Base-by-base conservation (phyloP, 2,329 filamentous ascomycete genomes). In the Alternaria tenuissima region DNA sequence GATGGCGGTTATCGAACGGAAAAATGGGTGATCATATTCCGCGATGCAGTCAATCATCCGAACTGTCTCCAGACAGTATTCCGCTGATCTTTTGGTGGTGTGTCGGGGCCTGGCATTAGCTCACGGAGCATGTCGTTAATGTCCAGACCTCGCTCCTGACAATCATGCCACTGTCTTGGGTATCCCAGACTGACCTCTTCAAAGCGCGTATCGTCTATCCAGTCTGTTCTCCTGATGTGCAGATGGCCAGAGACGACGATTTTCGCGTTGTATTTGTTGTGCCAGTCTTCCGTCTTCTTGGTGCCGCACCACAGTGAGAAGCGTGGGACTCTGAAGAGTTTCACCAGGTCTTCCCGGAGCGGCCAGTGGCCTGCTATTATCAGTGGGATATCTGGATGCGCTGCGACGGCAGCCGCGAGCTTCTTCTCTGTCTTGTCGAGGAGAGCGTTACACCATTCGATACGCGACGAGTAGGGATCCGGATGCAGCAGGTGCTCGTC, bases 251-350 rank as follows among this genome's bases (percentile, higher is more conserved):
- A 81, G 14, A 83, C 79, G 5, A 83, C 78, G 1, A 83, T 79
- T 60, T 81, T 82, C 3, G 81, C 81, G 38, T 82, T 81, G 71
- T 78, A 83, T 36, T 70, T 73, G 36, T 67, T 77, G 63, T 83
- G 81, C 81, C 81, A 83, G 62, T 82, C 76, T 36, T 81, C 74
- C 3, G 81, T 83, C 66, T 79, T 76, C 64, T 78, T 82, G 0
- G 81, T 82, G 20, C 81, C 81, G 59, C 81, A 83, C 81, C 81
- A 83, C 8, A 83, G 65, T 30, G 73, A 76, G 69, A 83, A 83
- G 8, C 81, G 73, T 5, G 80, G 80, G 5, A 83, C 75, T 26
- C 72, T 73, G 11, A 72, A 68, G n/a, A 83, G 76, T 64, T 76
- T 78, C 52, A 83, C 77, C 1, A 81, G 73, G 52, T 82, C 81